phyloP scores from a whole-genome alignment of 1,139 yeast genomes.

The Kluyveromyces sp. region DNA sequence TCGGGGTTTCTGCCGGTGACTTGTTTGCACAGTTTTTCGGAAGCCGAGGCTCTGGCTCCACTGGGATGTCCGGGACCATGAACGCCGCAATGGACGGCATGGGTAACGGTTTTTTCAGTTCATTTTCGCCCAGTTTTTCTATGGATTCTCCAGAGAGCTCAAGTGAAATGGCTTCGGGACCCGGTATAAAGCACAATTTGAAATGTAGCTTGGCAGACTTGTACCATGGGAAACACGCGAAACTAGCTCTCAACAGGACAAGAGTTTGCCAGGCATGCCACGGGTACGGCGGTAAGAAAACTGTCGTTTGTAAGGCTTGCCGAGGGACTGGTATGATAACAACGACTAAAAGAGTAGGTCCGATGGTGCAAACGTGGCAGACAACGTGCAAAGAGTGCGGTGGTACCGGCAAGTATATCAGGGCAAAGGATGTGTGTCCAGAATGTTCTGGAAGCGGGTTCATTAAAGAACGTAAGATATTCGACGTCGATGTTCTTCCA shows the following conservation, averaged over 20 bases:
- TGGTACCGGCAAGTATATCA: slow-evolving; percentile 35
- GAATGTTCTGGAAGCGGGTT: slow-evolving; percentile 38
- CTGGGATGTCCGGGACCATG: slow-evolving; percentile 6
- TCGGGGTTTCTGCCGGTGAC: slow-evolving; percentile 29
- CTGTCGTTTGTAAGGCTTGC: slow-evolving; percentile 34
- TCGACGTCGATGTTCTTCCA: slow-evolving; percentile 45
- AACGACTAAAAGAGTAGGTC: slow-evolving; percentile 22
- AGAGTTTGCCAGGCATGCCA: slow-evolving; percentile 39
- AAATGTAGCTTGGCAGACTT: slow-evolving; percentile 42
- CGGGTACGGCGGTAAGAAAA: slow-evolving; percentile 39
- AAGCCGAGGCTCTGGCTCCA: slow-evolving; percentile 8
- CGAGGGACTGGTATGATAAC: slow-evolving; percentile 30
- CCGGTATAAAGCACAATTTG: slow-evolving; percentile 42
- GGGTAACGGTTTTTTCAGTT: slow-evolving; percentile 5
- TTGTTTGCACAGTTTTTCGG: slow-evolving; percentile 36
- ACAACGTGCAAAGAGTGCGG: slow-evolving; percentile 36
- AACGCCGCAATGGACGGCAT: slow-evolving; percentile 9
- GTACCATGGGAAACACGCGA: slow-evolving; percentile 42
- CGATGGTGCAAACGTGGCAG: slow-evolving; percentile 26
- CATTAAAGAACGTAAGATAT: slow-evolving; percentile 42
- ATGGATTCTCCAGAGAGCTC: not conserved
- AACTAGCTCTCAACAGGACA: slow-evolving; percentile 40
- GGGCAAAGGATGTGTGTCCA: slow-evolving; percentile 34
- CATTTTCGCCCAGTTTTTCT: slow-evolving; percentile 1
- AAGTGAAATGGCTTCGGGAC: slow-evolving; percentile 27